Percentiles rank a stretch among this genome's conserved stretches.
Evolutionary conservation across 306 rosid genomes (phyloP).

Genomic region (Lathyrus aphaca): DNA sequence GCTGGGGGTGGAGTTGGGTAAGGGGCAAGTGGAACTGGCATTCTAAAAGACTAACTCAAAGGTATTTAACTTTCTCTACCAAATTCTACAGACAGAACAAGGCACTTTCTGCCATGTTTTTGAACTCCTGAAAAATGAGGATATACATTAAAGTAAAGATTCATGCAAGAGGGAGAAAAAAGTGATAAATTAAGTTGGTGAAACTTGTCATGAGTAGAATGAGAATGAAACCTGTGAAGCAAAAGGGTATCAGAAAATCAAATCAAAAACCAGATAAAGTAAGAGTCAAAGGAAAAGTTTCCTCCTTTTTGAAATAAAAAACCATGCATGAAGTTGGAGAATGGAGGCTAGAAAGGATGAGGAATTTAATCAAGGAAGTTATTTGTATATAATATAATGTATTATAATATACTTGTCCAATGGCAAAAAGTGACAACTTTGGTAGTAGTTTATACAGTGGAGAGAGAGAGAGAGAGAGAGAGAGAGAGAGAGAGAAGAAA

Average conservation of each 20-base stretch:
- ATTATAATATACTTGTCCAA: neutral
- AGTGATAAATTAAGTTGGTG: neutral
- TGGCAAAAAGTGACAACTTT: constrained; percentile 29
- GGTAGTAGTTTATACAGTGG: constrained; percentile 41
- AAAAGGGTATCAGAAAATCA: constrained; percentile 37
- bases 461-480: constrained; percentile 36
- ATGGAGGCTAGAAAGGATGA: constrained; percentile 42
- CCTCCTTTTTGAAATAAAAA: constrained; percentile 27
- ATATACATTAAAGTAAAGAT: constrained; percentile 25
- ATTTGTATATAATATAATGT: constrained; percentile 35
- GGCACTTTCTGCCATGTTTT: constrained; percentile 50
- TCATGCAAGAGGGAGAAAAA: constrained; percentile 22
- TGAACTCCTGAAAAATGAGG: constrained; percentile 48
- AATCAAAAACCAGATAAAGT: constrained; percentile 34
- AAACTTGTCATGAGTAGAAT: constrained; percentile 19
- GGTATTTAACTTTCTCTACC: constrained; percentile 42
- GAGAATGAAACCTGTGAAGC: constrained; percentile 40
- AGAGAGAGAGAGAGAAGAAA: constrained; percentile 22
- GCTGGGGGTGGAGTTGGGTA: constrained; percentile 83
- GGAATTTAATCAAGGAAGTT: constrained; percentile 28
- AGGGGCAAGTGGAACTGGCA: constrained; percentile 99
- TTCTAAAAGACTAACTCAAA: constrained; percentile 50
- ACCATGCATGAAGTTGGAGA: constrained; percentile 36
- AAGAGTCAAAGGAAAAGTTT: constrained; percentile 34
- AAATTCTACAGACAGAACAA: constrained; percentile 49